A percentile compares a stretch with the other conserved stretches of the same genome.
Conservation (phyloP, 2,329 filamentous ascomycete genomes). For the Fusarium paranaense region DNA sequence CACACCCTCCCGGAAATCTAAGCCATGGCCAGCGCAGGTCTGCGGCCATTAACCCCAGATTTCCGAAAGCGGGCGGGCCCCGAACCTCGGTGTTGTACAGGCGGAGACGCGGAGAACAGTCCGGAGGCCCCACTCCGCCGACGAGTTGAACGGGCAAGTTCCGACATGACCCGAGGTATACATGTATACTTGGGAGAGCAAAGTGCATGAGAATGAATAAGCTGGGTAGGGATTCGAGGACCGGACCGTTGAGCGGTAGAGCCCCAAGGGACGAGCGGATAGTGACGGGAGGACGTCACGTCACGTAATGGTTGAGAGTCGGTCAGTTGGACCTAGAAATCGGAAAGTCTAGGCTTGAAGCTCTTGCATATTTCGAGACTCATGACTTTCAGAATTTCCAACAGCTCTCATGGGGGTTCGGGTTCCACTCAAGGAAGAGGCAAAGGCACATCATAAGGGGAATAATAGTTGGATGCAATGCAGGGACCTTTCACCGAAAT, state of each 20-base stretch:
- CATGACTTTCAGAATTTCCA: neutral
- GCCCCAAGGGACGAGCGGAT: neutral
- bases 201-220: constrained; percentile 6
- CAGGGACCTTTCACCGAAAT: constrained; percentile 30
- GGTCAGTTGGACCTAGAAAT: neutral
- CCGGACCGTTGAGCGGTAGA: neutral
- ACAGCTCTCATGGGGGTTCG: neutral
- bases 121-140: neutral
- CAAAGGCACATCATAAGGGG: neutral
- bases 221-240: constrained; percentile 4
- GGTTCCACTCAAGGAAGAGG: neutral
- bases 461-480: constrained; percentile 21
- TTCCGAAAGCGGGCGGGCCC: constrained; percentile 15
- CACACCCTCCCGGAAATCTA: neutral
- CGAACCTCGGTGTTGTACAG: neutral
- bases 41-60: constrained; percentile 32
- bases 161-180: constrained; percentile 3
- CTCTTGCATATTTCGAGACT: neutral
- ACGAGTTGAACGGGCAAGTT: neutral
- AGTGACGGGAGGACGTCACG: neutral
- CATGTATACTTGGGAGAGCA: neutral
- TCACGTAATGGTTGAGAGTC: neutral
- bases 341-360: neutral
- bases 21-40: neutral
- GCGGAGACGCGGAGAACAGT: constrained; percentile 1